phyloP scores from a whole-genome alignment of 2,329 filamentous ascomycete genomes.

The Dactylella cylindrospora region DNA sequence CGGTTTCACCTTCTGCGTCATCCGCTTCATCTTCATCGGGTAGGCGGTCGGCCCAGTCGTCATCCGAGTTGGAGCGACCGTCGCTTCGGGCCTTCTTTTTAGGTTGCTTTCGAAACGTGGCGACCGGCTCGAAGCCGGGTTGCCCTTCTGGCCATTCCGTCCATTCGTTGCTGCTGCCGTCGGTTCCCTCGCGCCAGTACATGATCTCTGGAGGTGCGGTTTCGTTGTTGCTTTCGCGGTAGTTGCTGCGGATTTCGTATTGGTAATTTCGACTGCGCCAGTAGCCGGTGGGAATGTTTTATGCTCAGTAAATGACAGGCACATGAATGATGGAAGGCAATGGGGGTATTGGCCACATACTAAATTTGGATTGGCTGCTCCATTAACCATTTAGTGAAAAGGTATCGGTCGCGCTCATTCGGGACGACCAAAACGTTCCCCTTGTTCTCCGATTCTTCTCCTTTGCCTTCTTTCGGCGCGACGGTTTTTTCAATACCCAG shows the following conservation, averaged over 20 bases:
- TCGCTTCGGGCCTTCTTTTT: not conserved
- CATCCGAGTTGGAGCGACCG: slow-evolving; percentile 5
- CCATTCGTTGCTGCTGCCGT: slow-evolving; percentile 28
- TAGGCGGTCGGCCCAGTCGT: slow-evolving; percentile 8
- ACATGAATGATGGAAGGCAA: not conserved
- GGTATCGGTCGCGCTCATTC: slow-evolving; percentile 34
- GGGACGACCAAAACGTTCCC: slow-evolving; percentile 27
- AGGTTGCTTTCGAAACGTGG: slow-evolving; percentile 22
- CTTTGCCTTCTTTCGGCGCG: not conserved
- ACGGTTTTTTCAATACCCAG: slow-evolving; percentile 19
- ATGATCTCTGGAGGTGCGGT: slow-evolving; percentile 22
- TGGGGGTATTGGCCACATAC: slow-evolving; percentile 10
- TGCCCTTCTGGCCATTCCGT: slow-evolving; percentile 25
- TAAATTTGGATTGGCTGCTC: slow-evolving; percentile 26
- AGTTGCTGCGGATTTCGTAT: slow-evolving; percentile 31
- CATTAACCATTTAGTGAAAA: slow-evolving; percentile 42
- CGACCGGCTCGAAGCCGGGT: slow-evolving; percentile 22
- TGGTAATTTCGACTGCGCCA: slow-evolving; percentile 28
- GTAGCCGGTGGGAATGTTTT: slow-evolving; percentile 4
- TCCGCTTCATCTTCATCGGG: slow-evolving; percentile 7
- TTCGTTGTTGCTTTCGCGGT: slow-evolving; percentile 30
- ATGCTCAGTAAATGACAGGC: not conserved
- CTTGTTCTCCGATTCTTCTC: slow-evolving; percentile 14
- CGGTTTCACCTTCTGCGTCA: slow-evolving; percentile 5
- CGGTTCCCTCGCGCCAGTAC: slow-evolving; percentile 27